These are phyloP conservation scores for Lipomyces anomalus DNA, from an alignment of 805 yeast species.

Conservation along the genomic window DNA sequence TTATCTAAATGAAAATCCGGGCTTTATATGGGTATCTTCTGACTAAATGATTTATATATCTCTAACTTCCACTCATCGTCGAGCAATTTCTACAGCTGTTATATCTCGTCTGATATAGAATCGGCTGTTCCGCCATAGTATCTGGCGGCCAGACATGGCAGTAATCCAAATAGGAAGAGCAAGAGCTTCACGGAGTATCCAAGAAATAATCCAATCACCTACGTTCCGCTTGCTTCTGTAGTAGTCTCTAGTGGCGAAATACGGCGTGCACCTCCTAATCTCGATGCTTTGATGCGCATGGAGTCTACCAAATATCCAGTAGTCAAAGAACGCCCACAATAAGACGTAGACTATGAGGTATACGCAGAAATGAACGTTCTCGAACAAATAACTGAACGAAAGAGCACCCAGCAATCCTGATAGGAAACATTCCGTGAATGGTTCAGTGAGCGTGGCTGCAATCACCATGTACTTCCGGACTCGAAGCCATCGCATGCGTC, in stretches of 20 bases:
- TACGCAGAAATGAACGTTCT: constrained; percentile 31
- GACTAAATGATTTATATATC: too few relatives aligned
- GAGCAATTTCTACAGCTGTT: constrained; percentile 61
- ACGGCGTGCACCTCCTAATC: constrained; percentile 24
- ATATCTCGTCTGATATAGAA: constrained; percentile 67
- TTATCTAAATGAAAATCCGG: too few relatives aligned
- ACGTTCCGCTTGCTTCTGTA: constrained; percentile 8
- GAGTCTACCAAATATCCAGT: constrained; percentile 48
- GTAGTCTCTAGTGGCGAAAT: constrained; percentile 25
- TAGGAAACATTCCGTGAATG: constrained; percentile 72
- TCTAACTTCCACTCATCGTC: too few relatives aligned
- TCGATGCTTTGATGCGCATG: constrained; percentile 30
- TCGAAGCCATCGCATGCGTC: constrained; percentile 80
- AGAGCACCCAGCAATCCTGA: constrained; percentile 63
- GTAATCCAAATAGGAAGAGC: constrained; percentile 81
- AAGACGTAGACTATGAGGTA: constrained; percentile 50
- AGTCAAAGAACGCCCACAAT: constrained; percentile 64
- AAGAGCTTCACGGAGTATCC: constrained; percentile 65
- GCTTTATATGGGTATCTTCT: too few relatives aligned
- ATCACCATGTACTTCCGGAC: constrained; percentile 84
- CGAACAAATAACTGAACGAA: constrained; percentile 45
- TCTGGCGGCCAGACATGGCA: constrained; percentile 67
- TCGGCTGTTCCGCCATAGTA: constrained; percentile 68
- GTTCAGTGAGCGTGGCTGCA: constrained; percentile 78
- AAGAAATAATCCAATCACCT: constrained; percentile 39